Conservation (phyloP, 2,329 filamentous ascomycete genomes). For the Aspergillus fumigatiaffinis region DNA sequence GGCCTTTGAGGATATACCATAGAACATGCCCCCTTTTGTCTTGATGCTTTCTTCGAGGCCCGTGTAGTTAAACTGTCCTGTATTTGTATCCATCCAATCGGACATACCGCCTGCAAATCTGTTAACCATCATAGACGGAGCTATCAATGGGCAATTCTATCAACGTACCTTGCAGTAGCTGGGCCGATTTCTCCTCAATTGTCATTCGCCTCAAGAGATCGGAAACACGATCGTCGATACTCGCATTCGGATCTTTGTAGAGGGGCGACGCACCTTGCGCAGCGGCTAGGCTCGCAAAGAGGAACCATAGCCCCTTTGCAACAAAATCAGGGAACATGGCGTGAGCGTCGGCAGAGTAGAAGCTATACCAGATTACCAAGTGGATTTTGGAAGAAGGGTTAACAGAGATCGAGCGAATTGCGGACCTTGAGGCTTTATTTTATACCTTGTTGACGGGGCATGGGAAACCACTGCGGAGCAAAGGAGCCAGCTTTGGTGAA, state of each 20-base stretch:
- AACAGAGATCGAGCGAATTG: too few species aligned
- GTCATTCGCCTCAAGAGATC: constrained; percentile 71
- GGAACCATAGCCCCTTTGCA: constrained; percentile 22
- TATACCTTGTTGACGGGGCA: too few species aligned
- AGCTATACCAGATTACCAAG: too few species aligned
- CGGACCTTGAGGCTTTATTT: too few species aligned
- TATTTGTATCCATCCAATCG: constrained; percentile 69
- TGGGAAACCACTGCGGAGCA: too few species aligned
- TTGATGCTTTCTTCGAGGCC: constrained; percentile 65
- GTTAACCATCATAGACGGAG: background rate
- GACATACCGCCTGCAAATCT: constrained; percentile 55
- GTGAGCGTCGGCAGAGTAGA: too few species aligned
- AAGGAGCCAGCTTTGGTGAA: too few species aligned
- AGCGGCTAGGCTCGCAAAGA: constrained; percentile 13
- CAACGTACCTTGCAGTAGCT: constrained; percentile 55
- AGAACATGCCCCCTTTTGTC: constrained; percentile 64
- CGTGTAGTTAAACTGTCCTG: constrained; percentile 62
- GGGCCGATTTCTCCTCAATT: constrained; percentile 67
- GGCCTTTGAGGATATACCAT: constrained; percentile 33
- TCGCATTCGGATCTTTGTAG: constrained; percentile 62
- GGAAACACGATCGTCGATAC: constrained; percentile 60
- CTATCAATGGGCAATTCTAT: background rate
- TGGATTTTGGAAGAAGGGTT: too few species aligned
- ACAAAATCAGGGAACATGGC: constrained; percentile 3
- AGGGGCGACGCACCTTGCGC: constrained; percentile 14